phyloP scores from a whole-genome alignment of 2,329 filamentous ascomycete species.

The Chalaropsis thielavioides region DNA sequence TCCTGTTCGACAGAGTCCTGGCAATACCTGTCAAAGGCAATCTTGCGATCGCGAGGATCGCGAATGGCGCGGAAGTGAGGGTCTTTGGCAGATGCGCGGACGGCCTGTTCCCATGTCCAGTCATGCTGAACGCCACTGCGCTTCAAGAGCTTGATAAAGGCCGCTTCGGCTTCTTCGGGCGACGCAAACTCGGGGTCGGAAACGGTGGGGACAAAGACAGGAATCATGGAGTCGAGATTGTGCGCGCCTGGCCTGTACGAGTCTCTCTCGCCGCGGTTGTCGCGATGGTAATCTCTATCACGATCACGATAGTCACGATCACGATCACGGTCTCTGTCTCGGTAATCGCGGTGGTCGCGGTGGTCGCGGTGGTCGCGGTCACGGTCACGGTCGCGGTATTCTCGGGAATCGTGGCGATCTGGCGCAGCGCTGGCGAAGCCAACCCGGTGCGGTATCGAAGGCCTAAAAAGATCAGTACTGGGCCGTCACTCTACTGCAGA shows the following conservation, averaged over 20 bases:
- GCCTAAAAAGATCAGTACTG: background rate
- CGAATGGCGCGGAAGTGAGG: conserved; percentile 86
- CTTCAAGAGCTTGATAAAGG: conserved; percentile 80
- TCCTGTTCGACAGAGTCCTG: conserved; percentile 81
- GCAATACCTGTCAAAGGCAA: conserved; percentile 90
- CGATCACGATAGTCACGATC: conserved; percentile 23
- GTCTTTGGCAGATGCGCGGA: conserved; percentile 76
- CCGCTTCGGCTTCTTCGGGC: conserved; percentile 77
- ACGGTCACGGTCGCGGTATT: conserved; percentile 21
- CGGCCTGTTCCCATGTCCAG: conserved; percentile 83
- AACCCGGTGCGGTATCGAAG: conserved; percentile 31
- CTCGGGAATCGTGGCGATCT: conserved; percentile 24
- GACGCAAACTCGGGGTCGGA: conserved; percentile 66
- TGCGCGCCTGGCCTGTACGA: conserved; percentile 22
- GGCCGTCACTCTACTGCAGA: background rate
- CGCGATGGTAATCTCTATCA: conserved; percentile 24
- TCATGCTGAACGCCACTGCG: conserved; percentile 76
- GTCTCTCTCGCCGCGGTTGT: conserved; percentile 23
- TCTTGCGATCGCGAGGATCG: conserved; percentile 78
- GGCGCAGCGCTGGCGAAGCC: conserved; percentile 25
- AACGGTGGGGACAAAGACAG: conserved; percentile 39
- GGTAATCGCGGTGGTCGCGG: conserved; percentile 21
- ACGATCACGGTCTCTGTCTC: conserved; percentile 22
- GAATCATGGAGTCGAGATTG: conserved; percentile 7
- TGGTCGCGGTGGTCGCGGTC: conserved; percentile 18